Percentiles rank a stretch among this genome's conserved stretches.
These are phyloP conservation scores for Verbascum thapsus DNA, from an alignment of 257 asterid genomes.

Conservation along the genomic window DNA sequence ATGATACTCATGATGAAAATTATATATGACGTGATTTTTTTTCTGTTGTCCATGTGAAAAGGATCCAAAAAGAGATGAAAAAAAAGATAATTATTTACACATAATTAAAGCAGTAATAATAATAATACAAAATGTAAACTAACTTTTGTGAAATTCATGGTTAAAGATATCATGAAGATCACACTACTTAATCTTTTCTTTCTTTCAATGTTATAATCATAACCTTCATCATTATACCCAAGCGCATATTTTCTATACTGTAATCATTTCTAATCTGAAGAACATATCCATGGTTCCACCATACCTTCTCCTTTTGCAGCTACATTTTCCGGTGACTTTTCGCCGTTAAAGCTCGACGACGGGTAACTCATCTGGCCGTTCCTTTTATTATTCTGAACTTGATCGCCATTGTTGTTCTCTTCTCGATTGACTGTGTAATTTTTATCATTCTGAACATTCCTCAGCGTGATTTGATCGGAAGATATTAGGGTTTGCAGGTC, in stretches of 20 bases:
- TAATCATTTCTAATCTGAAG: slow-evolving; percentile 55
- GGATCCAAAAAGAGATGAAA: slow-evolving; percentile 29
- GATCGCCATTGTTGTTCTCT: too few species aligned
- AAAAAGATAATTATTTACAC: slow-evolving; percentile 51
- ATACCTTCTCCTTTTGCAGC: slow-evolving; percentile 46
- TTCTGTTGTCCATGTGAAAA: background rate
- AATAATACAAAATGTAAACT: slow-evolving; percentile 22
- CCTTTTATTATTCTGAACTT: background rate
- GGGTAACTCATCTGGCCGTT: slow-evolving; percentile 29
- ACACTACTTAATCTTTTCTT: background rate
- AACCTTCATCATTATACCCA: slow-evolving; percentile 39
- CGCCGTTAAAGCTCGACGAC: slow-evolving; percentile 21
- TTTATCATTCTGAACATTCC: too few species aligned
- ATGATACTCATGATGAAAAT: background rate
- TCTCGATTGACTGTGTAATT: too few species aligned
- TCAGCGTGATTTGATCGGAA: too few species aligned
- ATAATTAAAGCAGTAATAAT: slow-evolving; percentile 43
- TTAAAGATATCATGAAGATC: slow-evolving; percentile 40
- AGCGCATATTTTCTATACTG: slow-evolving; percentile 34
- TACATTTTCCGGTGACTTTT: slow-evolving; percentile 31
- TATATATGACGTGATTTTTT: too few species aligned
- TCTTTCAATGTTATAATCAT: slow-evolving; percentile 45
- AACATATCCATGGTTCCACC: slow-evolving; percentile 82
- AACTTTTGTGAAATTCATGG: slow-evolving; percentile 43
- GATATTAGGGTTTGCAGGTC: too few species aligned